Conservation (phyloP, 305 asterid genomes). For the Fraxinus albicans region DNA sequence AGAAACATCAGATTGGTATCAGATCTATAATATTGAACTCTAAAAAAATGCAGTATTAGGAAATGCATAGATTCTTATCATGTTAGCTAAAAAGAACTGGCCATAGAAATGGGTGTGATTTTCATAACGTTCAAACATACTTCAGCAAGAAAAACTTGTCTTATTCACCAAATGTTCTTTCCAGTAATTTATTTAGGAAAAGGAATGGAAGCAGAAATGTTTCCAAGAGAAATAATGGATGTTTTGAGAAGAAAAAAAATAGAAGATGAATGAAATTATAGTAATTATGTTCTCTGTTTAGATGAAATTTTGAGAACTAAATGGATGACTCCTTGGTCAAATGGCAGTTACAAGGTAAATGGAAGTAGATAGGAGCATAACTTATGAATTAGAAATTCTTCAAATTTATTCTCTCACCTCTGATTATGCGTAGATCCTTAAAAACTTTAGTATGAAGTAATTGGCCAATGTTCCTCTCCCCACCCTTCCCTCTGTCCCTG, state of each 20-base stretch:
- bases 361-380: background rate
- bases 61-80: background rate
- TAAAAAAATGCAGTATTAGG: background rate
- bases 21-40: background rate
- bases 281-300: background rate
- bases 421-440: background rate
- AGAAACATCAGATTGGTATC: background rate
- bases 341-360: background rate
- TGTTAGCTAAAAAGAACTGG: background rate
- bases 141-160: background rate
- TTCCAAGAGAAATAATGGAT: background rate
- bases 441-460: background rate
- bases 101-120: background rate
- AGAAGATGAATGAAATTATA: background rate
- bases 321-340: background rate
- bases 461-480: background rate
- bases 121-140: background rate
- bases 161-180: background rate
- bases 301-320: background rate
- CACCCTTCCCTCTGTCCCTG: background rate
- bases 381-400: background rate
- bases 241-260: background rate
- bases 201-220: background rate
- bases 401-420: background rate
- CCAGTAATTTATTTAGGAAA: background rate